Evolutionary conservation across 1,284 basidiomycete genomes (phyloP).

Genomic region (Peniophora sp.): DNA sequence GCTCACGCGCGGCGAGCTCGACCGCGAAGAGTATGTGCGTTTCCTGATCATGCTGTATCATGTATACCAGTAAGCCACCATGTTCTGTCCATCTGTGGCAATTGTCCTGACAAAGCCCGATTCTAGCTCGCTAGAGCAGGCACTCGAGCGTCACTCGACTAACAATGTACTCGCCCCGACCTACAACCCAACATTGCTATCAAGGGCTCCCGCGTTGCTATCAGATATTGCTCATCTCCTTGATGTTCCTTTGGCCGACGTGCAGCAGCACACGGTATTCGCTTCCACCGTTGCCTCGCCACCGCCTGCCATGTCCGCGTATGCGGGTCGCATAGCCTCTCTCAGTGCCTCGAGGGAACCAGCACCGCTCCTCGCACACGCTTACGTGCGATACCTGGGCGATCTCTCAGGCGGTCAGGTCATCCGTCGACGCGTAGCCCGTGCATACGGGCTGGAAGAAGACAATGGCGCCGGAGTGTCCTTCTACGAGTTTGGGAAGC

Average conservation of each 20-base stretch:
- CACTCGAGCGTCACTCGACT: slow-evolving; percentile 53
- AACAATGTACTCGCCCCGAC: slow-evolving; percentile 60
- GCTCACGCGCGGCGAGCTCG: slow-evolving; percentile 53
- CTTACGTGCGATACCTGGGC: slow-evolving; percentile 82
- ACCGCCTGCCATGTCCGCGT: slow-evolving; percentile 45
- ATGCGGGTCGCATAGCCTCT: slow-evolving; percentile 41
- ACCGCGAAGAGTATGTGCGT: slow-evolving; percentile 53
- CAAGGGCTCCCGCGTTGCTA: slow-evolving; percentile 49
- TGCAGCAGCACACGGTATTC: slow-evolving; percentile 52
- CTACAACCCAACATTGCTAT: slow-evolving; percentile 64
- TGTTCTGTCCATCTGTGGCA: slow-evolving; percentile 10
- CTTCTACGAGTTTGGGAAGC: slow-evolving; percentile 70
- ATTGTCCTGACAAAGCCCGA: background rate
- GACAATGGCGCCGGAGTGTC: slow-evolving; percentile 42
- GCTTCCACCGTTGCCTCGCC: slow-evolving; percentile 32
- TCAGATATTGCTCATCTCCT: slow-evolving; percentile 66
- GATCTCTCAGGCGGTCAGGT: slow-evolving; percentile 80
- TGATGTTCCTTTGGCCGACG: slow-evolving; percentile 38
- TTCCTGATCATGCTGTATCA: slow-evolving; percentile 75
- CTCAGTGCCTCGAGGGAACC: slow-evolving; percentile 41
- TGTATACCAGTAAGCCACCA: slow-evolving; percentile 58
- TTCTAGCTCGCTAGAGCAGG: slow-evolving; percentile 53
- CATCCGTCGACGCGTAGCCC: slow-evolving; percentile 55
- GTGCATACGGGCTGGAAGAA: slow-evolving; percentile 59
- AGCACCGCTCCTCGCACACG: slow-evolving; percentile 61